Base-by-base conservation (phyloP, 2,329 filamentous ascomycete genomes). In the Cryphonectria radicalis region DNA sequence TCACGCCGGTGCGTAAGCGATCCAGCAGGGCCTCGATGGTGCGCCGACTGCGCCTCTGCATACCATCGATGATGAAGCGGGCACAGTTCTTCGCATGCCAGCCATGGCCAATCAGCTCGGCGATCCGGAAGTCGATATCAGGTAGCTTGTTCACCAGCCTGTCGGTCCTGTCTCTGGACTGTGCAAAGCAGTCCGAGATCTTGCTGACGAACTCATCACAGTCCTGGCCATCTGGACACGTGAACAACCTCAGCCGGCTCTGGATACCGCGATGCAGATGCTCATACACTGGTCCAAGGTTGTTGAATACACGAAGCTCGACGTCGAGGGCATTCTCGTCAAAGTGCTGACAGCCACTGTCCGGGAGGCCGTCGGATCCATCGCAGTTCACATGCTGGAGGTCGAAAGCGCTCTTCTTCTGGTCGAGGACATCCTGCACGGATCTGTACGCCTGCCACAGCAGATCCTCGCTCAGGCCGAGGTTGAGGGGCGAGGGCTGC, bases 1-100 rank as follows among this genome's bases (percentile, higher is more conserved):
- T 80, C 8, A 88, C 81, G 5, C 86, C 84, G 1, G 84, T 83
- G 74, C 87, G 84, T 28, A 88, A 78, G 53, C 86, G 82, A 69
- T 87, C 85, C 40, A 88, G 77, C 6, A 87, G 81, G 11, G 86
- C 84, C 71, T 85, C 82, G 57, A 86, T 80, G 46, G 79, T 85
- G 72, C 82, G 80, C 37, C 84, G 81, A 37, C 81, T 82, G 74
- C 85, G 81, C 4, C 82, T 83, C 3, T 79, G 78, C 3, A 80
- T 78, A 1, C 83, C 77, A 67, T 82, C 82, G 7, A 87, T 77
- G 10, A 79, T 79, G 70, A 88, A 83, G 50, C 81, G 77, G 14
- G 86, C 78, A 4, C 86, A 84, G n/a, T 85, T 80, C 10, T 82
- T 82, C 25, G 84, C 74, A 10, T 80, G 79, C 85, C 86, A 88